Percentiles rank a stretch among this genome's conserved stretches.
These are phyloP conservation scores for Emmonsiellopsis sp. DNA, from an alignment of 2,329 filamentous ascomycete genomes.

Conservation along the genomic window DNA sequence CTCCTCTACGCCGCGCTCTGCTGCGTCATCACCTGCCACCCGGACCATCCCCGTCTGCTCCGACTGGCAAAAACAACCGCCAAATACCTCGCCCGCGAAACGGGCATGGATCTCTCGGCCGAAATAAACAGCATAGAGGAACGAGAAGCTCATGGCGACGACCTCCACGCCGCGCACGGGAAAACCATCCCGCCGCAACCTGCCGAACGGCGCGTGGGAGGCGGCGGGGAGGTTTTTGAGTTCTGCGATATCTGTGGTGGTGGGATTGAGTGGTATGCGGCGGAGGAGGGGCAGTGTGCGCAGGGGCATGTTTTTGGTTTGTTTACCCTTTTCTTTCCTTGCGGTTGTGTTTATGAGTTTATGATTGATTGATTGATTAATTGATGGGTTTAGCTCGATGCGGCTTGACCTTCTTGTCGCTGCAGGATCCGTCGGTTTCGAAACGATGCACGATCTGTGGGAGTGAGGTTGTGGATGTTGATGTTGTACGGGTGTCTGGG, in stretches of 20 bases:
- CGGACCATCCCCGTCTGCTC: constrained; percentile 14
- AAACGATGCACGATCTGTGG: constrained; percentile 48
- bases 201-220: constrained; percentile 9
- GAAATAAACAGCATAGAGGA: constrained; percentile 23
- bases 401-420: constrained; percentile 44
- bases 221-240: constrained; percentile 30
- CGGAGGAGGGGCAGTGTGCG: constrained; percentile 39
- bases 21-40: constrained; percentile 24
- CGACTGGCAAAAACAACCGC: constrained; percentile 18
- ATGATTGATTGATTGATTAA: background rate
- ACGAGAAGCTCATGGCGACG: background rate
- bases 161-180: background rate
- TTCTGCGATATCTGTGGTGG: constrained; percentile 45
- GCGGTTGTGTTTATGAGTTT: background rate
- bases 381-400: constrained; percentile 37
- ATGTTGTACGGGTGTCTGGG: background rate
- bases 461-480: constrained; percentile 26
- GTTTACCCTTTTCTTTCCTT: constrained; percentile 6
- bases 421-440: constrained; percentile 45
- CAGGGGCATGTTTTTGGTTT: constrained; percentile 45
- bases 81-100: constrained; percentile 18
- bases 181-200: constrained; percentile 15
- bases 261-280: constrained; percentile 40
- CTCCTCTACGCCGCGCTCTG: constrained; percentile 29
- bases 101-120: constrained; percentile 22